Base-by-base conservation (phyloP, 345 rosid species). In the Xanthoceras sorbifolium region DNA sequence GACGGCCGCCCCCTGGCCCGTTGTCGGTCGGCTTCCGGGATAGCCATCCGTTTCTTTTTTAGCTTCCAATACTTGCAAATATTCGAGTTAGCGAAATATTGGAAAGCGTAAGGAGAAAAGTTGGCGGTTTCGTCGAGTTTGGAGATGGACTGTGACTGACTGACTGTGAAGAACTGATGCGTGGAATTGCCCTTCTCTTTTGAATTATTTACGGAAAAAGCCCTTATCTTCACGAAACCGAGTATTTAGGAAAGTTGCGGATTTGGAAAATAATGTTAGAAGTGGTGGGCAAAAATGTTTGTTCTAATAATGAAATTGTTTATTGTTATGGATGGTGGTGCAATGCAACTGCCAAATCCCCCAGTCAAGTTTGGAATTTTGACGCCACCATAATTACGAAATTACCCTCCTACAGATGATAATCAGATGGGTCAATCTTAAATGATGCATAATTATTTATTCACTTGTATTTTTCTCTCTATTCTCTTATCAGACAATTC, bases 21-120 rank as follows among this genome's bases (percentile, higher is more conserved):
- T 64, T 73, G 84, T 78, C 85, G 87, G 28, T 78, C 82, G 15
- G 72, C 77, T 71, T 76, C 81, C 23, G 81, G 81, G 70, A 57
- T 80, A 22, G 81, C 73, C 85, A 80, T 77, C 44, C 32, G 46
- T 42, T 11, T 44, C 17, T 7, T 12, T 66, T 23, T 14, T 17
- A 48, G 40, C 32, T 32, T 2, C 5, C 22, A 5, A 6, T 17
- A 9, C 23, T 38, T 10, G 14, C 23, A 10, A 69, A 9, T 34
- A 9, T 20, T 34, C 5, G 55, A 61, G 48, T 31, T 64, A 48
- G 55, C 7, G 12, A 23, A 10, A 32, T 1, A n/a, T n/a, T 15
- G 29, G 61, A 46, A 55, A 63, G 4, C 12, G 5, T 2, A 50
- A 17, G 23, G 26, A 55, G 61, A 55, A 32, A 52, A 67, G 64